Percentiles rank a stretch among this genome's conserved stretches.
These are phyloP conservation scores for Friedmanniomyces simplex DNA, from an alignment of 495 filamentous ascomycete species.

Conservation along the genomic window DNA sequence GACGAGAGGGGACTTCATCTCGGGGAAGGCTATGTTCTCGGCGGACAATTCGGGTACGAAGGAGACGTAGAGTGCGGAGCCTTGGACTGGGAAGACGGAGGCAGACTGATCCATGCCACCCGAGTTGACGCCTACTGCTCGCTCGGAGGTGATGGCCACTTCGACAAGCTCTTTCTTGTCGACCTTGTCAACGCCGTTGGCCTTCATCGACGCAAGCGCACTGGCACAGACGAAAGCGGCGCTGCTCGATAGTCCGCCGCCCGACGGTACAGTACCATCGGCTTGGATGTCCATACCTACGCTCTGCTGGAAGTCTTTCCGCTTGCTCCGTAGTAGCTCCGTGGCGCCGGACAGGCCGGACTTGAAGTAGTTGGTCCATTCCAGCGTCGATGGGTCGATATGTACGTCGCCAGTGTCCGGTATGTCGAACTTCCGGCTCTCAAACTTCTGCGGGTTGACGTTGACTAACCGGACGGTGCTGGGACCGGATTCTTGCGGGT, in stretches of 20 bases:
- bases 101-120: conserved; percentile 99
- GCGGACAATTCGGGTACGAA: conserved; percentile 74
- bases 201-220: conserved; percentile 76
- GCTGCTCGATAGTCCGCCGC: conserved; percentile 85
- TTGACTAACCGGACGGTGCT: conserved; percentile 60
- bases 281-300: conserved; percentile 79
- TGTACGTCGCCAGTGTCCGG: conserved; percentile 37
- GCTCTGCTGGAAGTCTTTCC: conserved; percentile 40
- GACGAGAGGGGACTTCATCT: conserved; percentile 67
- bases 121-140: conserved; percentile 90
- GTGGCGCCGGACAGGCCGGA: conserved; percentile 74
- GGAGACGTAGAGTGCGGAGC: conserved; percentile 78
- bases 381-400: conserved; percentile 40
- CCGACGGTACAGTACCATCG: conserved; percentile 83
- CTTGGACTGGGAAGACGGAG: conserved; percentile 79
- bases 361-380: conserved; percentile 99
- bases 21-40: conserved; percentile 72
- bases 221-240: conserved; percentile 90
- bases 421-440: conserved; percentile 63
- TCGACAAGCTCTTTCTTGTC: conserved; percentile 85
- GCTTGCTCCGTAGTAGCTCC: conserved; percentile 62
- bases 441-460: conserved; percentile 64
- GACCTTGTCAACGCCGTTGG: conserved; percentile 68
- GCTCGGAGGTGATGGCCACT: conserved; percentile 85
- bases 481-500: conserved; percentile 35